phyloP scores from a whole-genome alignment of 2,329 filamentous ascomycete genomes.

The Calonectria pseudoreteaudii region DNA sequence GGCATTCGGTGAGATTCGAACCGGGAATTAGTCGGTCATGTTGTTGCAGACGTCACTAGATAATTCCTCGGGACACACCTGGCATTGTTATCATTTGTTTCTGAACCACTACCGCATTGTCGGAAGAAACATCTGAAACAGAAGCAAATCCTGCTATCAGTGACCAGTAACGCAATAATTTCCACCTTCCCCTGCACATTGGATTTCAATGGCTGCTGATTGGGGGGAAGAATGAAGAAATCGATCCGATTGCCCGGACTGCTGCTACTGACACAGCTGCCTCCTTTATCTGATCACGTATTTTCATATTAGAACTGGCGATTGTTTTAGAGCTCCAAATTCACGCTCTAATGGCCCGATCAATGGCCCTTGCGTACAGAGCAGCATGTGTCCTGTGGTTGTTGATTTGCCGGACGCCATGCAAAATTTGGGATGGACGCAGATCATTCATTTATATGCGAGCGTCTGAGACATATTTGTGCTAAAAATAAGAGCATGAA shows the following conservation, averaged over 20 bases:
- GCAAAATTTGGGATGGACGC: background rate
- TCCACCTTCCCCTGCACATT: background rate
- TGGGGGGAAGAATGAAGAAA: background rate
- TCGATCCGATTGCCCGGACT: background rate
- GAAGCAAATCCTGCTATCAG: background rate
- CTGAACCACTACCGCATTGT: background rate
- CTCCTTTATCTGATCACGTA: background rate
- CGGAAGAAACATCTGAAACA: background rate
- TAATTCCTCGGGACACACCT: background rate
- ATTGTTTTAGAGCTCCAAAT: background rate
- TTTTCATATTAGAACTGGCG: background rate
- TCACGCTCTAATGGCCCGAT: background rate
- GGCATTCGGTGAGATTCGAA: background rate
- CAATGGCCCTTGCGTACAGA: background rate
- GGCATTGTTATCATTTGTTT: background rate
- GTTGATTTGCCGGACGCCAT: background rate
- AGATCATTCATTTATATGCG: background rate
- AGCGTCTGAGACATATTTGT: background rate
- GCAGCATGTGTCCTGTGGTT: background rate
- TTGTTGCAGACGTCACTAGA: too few species aligned
- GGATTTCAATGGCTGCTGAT: background rate
- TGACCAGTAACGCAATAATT: background rate
- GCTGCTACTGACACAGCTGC: background rate
- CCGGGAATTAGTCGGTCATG: background rate
- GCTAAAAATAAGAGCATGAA: background rate